Evolutionary conservation across 2,329 filamentous ascomycete genomes (phyloP), one percentile per base, ranked within the genome.

Genomic region (Colletotrichum cuscutae): DNA sequence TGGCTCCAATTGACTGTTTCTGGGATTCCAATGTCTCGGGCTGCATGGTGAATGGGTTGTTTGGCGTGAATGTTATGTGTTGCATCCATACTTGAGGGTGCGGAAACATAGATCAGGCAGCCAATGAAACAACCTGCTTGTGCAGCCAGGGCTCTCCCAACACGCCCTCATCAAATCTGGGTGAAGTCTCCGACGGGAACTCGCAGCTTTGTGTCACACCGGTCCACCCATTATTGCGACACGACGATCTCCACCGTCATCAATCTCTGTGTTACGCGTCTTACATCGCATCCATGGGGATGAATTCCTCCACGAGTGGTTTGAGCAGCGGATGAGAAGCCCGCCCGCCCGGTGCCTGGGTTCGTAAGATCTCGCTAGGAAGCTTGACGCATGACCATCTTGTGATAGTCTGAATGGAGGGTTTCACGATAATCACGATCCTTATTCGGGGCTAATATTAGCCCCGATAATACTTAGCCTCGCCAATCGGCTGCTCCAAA

Each of bases 1-100:
- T 54, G 58, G 42, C 22, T 63, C 46, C 35, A 52, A 28, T 26
- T 57, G 24, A 53, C 53, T 46, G 57, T 22, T 49, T 52, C 35
- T 11, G 32, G 26, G 52, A 53, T 56, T 24, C 60, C 37, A 66
- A 75, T 75, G 74, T 75, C 72, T 75, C 74, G 72, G 74, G 62
- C 24, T 53, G 24, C 49, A 72, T 74, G 66, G 58, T 65, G 54
- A 15, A 53, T 63, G n/a, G 9, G 28, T 46, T 56, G 56, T 32
- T 37, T 57, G 11, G 30, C 59, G 60, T 26, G 52, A 22, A 26
- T 26, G 13, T 28, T 8, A 24, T 37, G 46, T 12, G 49, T 37
- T 52, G 35, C 30, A 65, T 24, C 13, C 9, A 35, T 30, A 42
- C 26, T 49, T 32, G 24, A 12, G 42, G 28, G 13, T 11, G 30